phyloP scores from a whole-genome alignment of 495 filamentous ascomycete species.

The Aspergillus panamensis region DNA sequence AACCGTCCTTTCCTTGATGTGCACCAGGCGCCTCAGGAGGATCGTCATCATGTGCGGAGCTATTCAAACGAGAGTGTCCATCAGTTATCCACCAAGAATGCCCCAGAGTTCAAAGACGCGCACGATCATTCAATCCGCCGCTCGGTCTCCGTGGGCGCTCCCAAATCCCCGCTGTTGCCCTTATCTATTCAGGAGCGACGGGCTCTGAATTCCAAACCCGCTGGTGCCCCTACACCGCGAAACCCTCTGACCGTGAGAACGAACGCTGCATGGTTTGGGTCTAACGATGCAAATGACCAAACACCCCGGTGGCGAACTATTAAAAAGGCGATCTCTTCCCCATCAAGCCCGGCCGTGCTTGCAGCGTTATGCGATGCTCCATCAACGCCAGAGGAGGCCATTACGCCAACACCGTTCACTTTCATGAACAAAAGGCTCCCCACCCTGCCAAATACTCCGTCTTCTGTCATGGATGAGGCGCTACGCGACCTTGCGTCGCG shows the following conservation, averaged over 20 bases:
- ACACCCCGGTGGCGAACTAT: slow-evolving; percentile 6
- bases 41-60: slow-evolving; percentile 10
- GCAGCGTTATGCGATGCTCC: slow-evolving; percentile 10
- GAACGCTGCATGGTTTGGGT: slow-evolving; percentile 14
- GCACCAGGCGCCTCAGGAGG: neutral
- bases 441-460: slow-evolving; percentile 46
- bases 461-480: slow-evolving; percentile 48
- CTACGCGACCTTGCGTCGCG: slow-evolving; percentile 40
- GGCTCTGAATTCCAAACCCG: slow-evolving; percentile 26
- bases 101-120: neutral
- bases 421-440: slow-evolving; percentile 43
- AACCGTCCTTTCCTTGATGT: neutral
- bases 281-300: neutral
- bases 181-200: slow-evolving; percentile 39
- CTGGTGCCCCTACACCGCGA: slow-evolving; percentile 17
- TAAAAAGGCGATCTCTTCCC: slow-evolving; percentile 22
- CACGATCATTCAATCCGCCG: slow-evolving; percentile 1
- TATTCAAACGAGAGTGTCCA: slow-evolving; percentile 11
- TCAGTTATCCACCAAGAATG: neutral
- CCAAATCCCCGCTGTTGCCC: slow-evolving; percentile 4
- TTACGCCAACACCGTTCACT: slow-evolving; percentile 32
- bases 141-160: slow-evolving; percentile 11
- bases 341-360: slow-evolving; percentile 20
- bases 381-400: slow-evolving; percentile 17
- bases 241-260: slow-evolving; percentile 31